Evolutionary conservation across 139 green algal species (phyloP).

Genomic region (Bryopsis sp.): DNA sequence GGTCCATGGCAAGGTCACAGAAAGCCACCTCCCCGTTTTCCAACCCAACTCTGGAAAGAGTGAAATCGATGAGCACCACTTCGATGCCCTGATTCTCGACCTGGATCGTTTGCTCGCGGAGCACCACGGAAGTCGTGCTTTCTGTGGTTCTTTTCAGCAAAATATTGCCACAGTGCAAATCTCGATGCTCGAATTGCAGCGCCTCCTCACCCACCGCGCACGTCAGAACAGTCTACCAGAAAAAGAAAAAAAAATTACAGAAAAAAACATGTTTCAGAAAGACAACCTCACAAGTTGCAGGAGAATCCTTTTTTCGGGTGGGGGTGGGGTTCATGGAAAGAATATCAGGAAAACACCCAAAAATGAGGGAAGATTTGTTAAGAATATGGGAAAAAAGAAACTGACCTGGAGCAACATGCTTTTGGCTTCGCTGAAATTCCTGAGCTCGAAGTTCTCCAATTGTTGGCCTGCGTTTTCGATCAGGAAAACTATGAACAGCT

Average conservation of each 20-base stretch:
- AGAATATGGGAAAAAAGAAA: not conserved
- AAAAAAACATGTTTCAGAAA: not conserved
- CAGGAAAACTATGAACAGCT: slow-evolving; percentile 53
- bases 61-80: slow-evolving; percentile 82
- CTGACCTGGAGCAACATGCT: slow-evolving; percentile 81
- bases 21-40: slow-evolving; percentile 42
- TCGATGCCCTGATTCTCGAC: slow-evolving; percentile 22
- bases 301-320: too few species aligned
- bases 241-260: slow-evolving; percentile 15
- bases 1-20: slow-evolving; percentile 66
- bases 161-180: slow-evolving; percentile 87
- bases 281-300: slow-evolving; percentile 11
- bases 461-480: slow-evolving; percentile 69
- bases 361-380: too few species aligned
- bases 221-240: slow-evolving; percentile 50
- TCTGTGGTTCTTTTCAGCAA: slow-evolving; percentile 10
- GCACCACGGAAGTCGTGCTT: not conserved
- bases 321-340: too few species aligned
- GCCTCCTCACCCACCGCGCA: slow-evolving; percentile 82
- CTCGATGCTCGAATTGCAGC: slow-evolving; percentile 91
- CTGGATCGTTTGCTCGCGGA: slow-evolving; percentile 25
- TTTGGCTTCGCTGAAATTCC: slow-evolving; percentile 52
- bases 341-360: too few species aligned
- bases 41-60: slow-evolving; percentile 59
- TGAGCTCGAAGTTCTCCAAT: slow-evolving; percentile 73